Evolutionary conservation across 805 yeast genomes (phyloP).

Genomic region (Ogataea parapolymorpha): DNA sequence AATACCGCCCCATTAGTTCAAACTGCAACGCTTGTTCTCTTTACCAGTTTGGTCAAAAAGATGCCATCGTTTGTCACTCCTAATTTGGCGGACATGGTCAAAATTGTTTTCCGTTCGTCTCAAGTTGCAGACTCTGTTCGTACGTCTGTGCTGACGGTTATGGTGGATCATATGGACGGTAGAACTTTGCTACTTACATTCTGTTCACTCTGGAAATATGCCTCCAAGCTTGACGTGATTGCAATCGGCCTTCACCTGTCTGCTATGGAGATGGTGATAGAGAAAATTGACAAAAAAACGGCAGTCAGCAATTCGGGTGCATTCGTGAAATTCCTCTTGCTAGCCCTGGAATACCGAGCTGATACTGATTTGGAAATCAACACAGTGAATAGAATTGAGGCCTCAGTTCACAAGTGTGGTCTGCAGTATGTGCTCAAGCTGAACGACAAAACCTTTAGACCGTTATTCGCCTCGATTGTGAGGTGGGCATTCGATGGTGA

Average conservation of each 20-base stretch:
- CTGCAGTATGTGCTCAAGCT: constrained; percentile 80
- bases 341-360: constrained; percentile 69
- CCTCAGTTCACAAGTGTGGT: constrained; percentile 69
- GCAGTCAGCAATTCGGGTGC: constrained; percentile 67
- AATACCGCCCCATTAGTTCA: constrained; percentile 46
- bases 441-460: constrained; percentile 91
- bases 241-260: constrained; percentile 70
- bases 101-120: constrained; percentile 53
- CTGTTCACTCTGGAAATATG: constrained; percentile 57
- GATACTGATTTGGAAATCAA: constrained; percentile 60
- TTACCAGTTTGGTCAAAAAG: constrained; percentile 72
- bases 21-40: constrained; percentile 64
- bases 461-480: constrained; percentile 78
- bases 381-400: constrained; percentile 77
- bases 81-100: constrained; percentile 59
- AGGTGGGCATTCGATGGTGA: constrained; percentile 93
- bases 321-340: constrained; percentile 66
- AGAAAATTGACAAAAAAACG: constrained; percentile 64
- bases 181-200: constrained; percentile 60
- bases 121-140: constrained; percentile 58
- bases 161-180: constrained; percentile 66
- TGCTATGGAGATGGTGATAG: constrained; percentile 62
- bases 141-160: constrained; percentile 56
- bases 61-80: constrained; percentile 83
- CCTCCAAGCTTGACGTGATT: constrained; percentile 36